These are phyloP conservation scores for Colletotrichum sp. DNA, from an alignment of 2,329 filamentous ascomycete species.

Conservation along the genomic window DNA sequence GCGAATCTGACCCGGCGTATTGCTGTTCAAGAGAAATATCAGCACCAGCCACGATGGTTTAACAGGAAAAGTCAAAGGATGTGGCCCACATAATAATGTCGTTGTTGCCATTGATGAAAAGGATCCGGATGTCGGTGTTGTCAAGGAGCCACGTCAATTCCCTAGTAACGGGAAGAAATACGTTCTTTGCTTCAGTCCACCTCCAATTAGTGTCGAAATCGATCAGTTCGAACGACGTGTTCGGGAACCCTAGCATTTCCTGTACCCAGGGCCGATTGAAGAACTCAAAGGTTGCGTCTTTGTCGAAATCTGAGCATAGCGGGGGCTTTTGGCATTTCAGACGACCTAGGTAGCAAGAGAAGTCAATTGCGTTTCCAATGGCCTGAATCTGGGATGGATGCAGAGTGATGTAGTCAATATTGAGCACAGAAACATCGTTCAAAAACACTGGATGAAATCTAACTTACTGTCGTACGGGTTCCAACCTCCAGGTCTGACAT, in stretches of 20 bases:
- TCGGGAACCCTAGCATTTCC: neutral
- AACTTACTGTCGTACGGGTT: neutral
- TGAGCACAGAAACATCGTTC: rapidly evolving
- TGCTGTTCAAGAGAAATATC: neutral
- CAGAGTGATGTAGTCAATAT: rapidly evolving
- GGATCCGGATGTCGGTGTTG: neutral
- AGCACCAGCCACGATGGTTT: neutral
- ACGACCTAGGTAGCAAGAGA: neutral
- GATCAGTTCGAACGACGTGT: neutral
- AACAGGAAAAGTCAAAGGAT: neutral
- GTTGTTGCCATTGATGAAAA: neutral
- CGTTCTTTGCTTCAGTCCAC: neutral
- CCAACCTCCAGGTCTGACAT: neutral
- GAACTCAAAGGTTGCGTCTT: neutral
- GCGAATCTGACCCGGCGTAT: neutral
- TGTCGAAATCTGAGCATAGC: neutral
- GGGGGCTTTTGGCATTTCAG: neutral
- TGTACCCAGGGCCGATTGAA: neutral
- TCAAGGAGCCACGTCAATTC: neutral
- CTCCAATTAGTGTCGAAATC: neutral
- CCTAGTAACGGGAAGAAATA: neutral
- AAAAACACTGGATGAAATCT: rapidly evolving
- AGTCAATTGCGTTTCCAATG: rapidly evolving
- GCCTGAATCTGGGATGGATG: neutral
- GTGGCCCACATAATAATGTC: neutral